Base-by-base conservation (phyloP, 2,329 filamentous ascomycete species). In the Penicillium brevicompactum region DNA sequence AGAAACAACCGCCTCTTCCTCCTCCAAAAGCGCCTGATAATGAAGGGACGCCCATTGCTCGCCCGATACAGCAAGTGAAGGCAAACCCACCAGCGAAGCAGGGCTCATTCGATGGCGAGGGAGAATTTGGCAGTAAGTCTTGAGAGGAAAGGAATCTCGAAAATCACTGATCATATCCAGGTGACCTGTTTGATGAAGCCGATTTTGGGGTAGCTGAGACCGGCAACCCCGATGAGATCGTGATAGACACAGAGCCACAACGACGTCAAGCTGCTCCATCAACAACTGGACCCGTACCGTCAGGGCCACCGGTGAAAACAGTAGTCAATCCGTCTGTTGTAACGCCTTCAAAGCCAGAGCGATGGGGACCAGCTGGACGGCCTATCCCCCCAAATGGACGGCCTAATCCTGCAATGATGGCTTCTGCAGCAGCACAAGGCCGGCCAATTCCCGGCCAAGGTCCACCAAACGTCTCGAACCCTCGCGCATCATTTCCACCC, bases 151-250 rank as follows among this genome's bases (percentile, higher is more conserved):
- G 9, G 11, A 32, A 16, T 2, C 43, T 13, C 24, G 7, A 30
- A 4, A 2, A 31, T 56, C 14, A 24, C 65, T 72, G 60, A 71
- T 45, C 2, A 14, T 24, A 13, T 21, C 30, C 43, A 75, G 77
- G 77, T 70, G 74, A 82, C 80, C 85, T 91, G 56, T 88, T 92
- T 68, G 89, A 91, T 65, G 88, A 91, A 73, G 87, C 84, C 49
- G 89, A 92, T 70, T 91, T 92, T 67, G 86, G 83, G 46, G 87
- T 89, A 22, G 45, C 45, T 22, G 51, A 53, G 7, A 76, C 82
- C 9, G 87, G 83, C 18, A 87, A 92, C 66, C 89, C 89, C 4
- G 90, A 94, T 69, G 90, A 93, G 69, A 81, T 93, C n/a, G 74
- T 82, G 30, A 73, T 92, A 46, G 79, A 76, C 10, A 61, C 70